A percentile compares a stretch with the other conserved stretches of the same genome.
These are phyloP conservation scores for Spergularia marina DNA, from an alignment of 148 eudicot species.

Conservation along the genomic window DNA sequence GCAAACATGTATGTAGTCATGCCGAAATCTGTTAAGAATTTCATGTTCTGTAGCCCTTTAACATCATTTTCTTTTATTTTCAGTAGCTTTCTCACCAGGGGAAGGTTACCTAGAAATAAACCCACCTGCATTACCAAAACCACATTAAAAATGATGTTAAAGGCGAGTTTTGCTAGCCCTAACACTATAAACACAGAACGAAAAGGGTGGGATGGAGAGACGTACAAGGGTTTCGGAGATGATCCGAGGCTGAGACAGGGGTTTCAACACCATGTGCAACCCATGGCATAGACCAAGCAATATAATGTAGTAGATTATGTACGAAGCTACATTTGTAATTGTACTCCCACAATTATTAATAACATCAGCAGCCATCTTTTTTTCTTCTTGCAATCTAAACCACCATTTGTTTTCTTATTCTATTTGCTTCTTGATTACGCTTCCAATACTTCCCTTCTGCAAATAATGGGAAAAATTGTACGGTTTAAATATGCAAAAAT, in stretches of 20 bases:
- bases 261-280: conserved; percentile 50
- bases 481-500: no score
- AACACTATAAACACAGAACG: no score
- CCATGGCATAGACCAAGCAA: conserved; percentile 52
- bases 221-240: conserved; percentile 73
- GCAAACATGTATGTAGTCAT: conserved; percentile 84
- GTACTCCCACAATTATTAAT: conserved; percentile 8
- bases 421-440: no score
- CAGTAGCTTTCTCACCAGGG: conserved; percentile 20
- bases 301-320: conserved; percentile 32
- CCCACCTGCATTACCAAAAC: conserved; percentile 44
- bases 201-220: no score
- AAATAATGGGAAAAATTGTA: no score
- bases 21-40: conserved; percentile 65
- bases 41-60: conserved; percentile 35
- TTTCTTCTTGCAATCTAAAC: no score
- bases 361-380: no score
- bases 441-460: no score
- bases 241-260: conserved; percentile 70
- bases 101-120: conserved; percentile 45
- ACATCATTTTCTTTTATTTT: background rate
- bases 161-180: no score
- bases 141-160: no score
- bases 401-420: no score
- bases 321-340: conserved; percentile 36